phyloP scores from a whole-genome alignment of 2,329 filamentous ascomycete species.

The Diaporthe ampelina region DNA sequence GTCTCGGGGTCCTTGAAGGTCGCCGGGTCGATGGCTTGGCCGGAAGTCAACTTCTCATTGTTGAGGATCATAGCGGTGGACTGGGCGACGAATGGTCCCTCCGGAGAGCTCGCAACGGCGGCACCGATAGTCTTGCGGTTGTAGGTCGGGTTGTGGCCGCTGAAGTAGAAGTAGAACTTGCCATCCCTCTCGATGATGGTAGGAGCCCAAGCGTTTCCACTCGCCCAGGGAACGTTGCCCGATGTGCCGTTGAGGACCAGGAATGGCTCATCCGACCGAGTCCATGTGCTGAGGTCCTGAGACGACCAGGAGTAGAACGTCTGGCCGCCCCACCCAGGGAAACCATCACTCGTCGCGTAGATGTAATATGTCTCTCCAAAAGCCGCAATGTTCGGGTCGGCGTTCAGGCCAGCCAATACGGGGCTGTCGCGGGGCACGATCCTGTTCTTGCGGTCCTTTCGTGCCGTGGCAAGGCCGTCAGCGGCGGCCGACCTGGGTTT shows the following conservation, averaged over 20 bases:
- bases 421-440: constrained; percentile 47
- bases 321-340: constrained; percentile 59
- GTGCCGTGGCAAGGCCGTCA: not conserved
- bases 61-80: constrained; percentile 67
- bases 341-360: constrained; percentile 62
- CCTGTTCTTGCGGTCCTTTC: constrained; percentile 7
- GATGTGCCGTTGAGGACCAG: constrained; percentile 59
- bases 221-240: constrained; percentile 74
- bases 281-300: constrained; percentile 56
- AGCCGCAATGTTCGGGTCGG: constrained; percentile 62
- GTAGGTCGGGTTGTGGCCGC: constrained; percentile 64
- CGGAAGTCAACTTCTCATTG: constrained; percentile 56
- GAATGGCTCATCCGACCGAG: constrained; percentile 55
- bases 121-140: constrained; percentile 73
- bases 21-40: constrained; percentile 71
- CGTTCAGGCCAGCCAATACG: constrained; percentile 55
- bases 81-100: constrained; percentile 72
- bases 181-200: constrained; percentile 71
- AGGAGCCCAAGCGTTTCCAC: constrained; percentile 77
- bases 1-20: constrained; percentile 71
- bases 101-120: constrained; percentile 67
- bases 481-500: constrained; percentile 3
- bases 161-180: constrained; percentile 77
- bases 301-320: constrained; percentile 63
- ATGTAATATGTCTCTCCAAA: constrained; percentile 61